Conservation (phyloP, 306 rosid species). For the Vicia villosa region DNA sequence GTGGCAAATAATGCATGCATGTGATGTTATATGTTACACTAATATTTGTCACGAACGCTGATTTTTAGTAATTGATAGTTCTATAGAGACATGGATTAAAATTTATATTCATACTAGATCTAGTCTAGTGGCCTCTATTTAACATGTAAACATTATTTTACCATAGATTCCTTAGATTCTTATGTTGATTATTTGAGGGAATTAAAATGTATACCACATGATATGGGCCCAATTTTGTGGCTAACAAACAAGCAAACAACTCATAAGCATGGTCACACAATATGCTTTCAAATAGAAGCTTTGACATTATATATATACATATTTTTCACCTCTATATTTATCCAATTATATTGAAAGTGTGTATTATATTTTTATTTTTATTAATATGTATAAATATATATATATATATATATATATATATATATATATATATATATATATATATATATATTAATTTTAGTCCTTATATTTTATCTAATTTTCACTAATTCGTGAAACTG, state of each 20-base stretch:
- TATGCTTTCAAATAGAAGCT: neutral
- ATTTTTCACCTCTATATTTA: neutral
- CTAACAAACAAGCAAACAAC: conserved; percentile 9
- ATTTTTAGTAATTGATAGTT: too few relatives aligned
- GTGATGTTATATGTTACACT: too few relatives aligned
- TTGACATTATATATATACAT: neutral
- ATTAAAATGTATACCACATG: neutral
- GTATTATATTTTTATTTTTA: too few relatives aligned
- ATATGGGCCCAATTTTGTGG: neutral
- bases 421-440: too few relatives aligned
- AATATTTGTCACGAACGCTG: too few relatives aligned
- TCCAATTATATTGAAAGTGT: neutral
- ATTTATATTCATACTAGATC: neutral
- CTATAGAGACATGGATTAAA: too few relatives aligned
- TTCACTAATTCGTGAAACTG: too few relatives aligned
- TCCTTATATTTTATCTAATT: too few relatives aligned
- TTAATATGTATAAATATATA: too few relatives aligned
- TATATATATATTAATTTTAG: too few relatives aligned
- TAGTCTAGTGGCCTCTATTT: neutral
- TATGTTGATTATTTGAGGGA: neutral
- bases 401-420: too few relatives aligned
- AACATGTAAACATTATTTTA: neutral
- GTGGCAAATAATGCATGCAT: too few relatives aligned
- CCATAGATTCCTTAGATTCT: neutral
- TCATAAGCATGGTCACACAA: neutral